These are phyloP conservation scores for Phaeotremella fagi DNA, from an alignment of 768 basidiomycete species.

Conservation along the genomic window DNA sequence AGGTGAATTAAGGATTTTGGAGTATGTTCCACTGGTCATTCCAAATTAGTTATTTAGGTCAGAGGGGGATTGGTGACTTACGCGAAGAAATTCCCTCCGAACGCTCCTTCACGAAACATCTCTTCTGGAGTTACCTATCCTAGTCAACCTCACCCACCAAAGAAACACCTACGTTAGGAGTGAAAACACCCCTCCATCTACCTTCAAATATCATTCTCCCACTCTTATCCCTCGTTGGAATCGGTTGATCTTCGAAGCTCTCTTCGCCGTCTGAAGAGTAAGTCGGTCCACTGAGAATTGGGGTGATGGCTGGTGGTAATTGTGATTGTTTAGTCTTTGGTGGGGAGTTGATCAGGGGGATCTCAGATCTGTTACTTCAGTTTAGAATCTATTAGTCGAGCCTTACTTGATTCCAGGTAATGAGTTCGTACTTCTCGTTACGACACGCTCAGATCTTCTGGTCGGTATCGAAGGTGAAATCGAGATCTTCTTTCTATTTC, in stretches of 20 bases:
- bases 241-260: slow-evolving; percentile 21
- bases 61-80: slow-evolving; percentile 9
- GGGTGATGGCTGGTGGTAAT: slow-evolving; percentile 12
- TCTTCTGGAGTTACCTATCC: slow-evolving; percentile 47
- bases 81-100: slow-evolving; percentile 44
- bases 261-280: slow-evolving; percentile 8
- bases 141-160: too few relatives aligned
- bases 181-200: slow-evolving; percentile 40
- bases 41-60: slow-evolving; percentile 1
- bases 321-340: neutral
- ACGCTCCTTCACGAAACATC: slow-evolving; percentile 45
- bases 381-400: too few relatives aligned
- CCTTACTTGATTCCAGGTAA: too few relatives aligned
- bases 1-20: slow-evolving; percentile 28
- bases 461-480: too few relatives aligned
- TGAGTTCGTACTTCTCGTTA: too few relatives aligned
- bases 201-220: slow-evolving; percentile 40
- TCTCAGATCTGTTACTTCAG: too few relatives aligned
- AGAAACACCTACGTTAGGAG: too few relatives aligned
- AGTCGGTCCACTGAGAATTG: slow-evolving; percentile 21
- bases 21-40: slow-evolving; percentile 32
- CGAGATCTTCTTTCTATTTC: too few relatives aligned
- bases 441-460: too few relatives aligned
- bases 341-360: too few relatives aligned
- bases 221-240: slow-evolving; percentile 19